These are phyloP conservation scores for Microthlaspi erraticum DNA, from an alignment of 345 rosid species.

Conservation along the genomic window DNA sequence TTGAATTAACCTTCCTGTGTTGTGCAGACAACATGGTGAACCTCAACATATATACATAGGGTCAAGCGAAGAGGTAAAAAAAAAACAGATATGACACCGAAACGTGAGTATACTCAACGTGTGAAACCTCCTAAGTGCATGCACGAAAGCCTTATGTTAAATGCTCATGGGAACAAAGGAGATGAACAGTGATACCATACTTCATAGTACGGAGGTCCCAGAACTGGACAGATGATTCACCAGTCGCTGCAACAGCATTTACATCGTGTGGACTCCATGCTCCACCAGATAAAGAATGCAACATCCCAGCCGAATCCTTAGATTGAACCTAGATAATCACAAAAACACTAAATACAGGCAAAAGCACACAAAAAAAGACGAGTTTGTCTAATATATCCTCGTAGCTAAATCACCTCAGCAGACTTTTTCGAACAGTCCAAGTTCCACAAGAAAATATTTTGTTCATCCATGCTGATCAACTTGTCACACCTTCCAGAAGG, in stretches of 20 bases:
- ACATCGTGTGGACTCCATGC: constrained; percentile 94
- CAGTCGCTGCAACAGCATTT: constrained; percentile 77
- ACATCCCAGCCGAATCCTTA: constrained; percentile 81
- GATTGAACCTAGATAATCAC: constrained; percentile 63
- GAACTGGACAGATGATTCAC: constrained; percentile 90
- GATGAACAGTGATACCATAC: constrained; percentile 51
- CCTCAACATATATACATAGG: constrained; percentile 5
- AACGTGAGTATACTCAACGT: background rate
- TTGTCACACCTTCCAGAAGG: constrained; percentile 88
- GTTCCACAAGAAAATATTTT: constrained; percentile 72
- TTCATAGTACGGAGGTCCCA: constrained; percentile 90
- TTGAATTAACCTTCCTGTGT: constrained; percentile 72
- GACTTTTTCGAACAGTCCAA: constrained; percentile 74
- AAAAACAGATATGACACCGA: too few relatives aligned
- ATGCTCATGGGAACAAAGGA: constrained; percentile 1
- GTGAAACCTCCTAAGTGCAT: constrained; percentile 14
- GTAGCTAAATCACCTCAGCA: constrained; percentile 63
- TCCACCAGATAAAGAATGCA: constrained; percentile 83
- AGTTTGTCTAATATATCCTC: background rate
- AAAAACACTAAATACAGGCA: background rate
- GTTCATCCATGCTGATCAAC: constrained; percentile 85
- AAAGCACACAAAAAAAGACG: background rate
- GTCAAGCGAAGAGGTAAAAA: constrained; percentile 10
- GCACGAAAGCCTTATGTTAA: constrained; percentile 2
- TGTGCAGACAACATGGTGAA: constrained; percentile 8